Evolutionary conservation across 2,329 filamentous ascomycete species (phyloP).

Genomic region (Colletotrichum sp.): DNA sequence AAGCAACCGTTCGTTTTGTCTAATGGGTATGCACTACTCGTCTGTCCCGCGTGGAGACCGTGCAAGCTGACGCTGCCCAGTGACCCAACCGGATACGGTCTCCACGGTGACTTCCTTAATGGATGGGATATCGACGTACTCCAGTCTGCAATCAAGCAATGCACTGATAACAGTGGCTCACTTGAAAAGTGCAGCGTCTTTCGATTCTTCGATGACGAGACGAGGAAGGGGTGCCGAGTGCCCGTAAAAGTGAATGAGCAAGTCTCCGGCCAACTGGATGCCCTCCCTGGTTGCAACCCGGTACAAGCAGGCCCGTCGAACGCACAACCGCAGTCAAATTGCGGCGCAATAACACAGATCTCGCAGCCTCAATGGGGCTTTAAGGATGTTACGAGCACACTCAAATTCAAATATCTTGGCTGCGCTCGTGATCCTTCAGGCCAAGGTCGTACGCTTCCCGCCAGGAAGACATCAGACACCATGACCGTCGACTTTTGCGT

Average conservation of each 20-base stretch:
- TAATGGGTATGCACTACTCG: constrained; percentile 50
- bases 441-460: constrained; percentile 32
- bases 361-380: constrained; percentile 41
- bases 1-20: constrained; percentile 70
- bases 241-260: constrained; percentile 50
- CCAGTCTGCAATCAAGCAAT: constrained; percentile 70
- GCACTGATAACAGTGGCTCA: constrained; percentile 61
- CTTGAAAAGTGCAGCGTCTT: constrained; percentile 68
- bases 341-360: constrained; percentile 41
- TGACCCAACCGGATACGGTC: constrained; percentile 67
- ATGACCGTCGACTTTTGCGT: constrained; percentile 40
- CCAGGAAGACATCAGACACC: constrained; percentile 28
- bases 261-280: constrained; percentile 45
- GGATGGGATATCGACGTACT: constrained; percentile 72
- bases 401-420: constrained; percentile 56
- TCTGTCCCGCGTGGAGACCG: background rate
- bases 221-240: constrained; percentile 54
- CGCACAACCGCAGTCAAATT: constrained; percentile 23
- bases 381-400: constrained; percentile 46
- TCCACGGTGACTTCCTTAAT: constrained; percentile 75
- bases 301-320: constrained; percentile 35
- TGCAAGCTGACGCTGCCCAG: constrained; percentile 42
- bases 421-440: constrained; percentile 45
- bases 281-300: constrained; percentile 61
- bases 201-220: constrained; percentile 41